These are phyloP conservation scores for Gastrolobium villosum DNA, from an alignment of 306 rosid genomes.

Conservation along the genomic window DNA sequence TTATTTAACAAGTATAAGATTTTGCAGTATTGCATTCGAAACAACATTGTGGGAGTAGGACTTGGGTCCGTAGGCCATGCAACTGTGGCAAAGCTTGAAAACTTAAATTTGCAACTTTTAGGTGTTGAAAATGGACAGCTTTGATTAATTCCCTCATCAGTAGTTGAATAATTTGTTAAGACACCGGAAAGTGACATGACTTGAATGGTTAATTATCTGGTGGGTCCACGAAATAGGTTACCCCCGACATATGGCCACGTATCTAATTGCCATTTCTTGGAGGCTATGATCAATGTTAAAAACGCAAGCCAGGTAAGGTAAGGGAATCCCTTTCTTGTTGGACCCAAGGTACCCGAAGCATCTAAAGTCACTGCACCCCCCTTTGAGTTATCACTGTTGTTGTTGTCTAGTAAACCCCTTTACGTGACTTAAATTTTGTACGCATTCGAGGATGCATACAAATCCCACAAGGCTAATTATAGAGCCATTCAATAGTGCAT, in stretches of 20 bases:
- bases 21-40: slow-evolving; percentile 38
- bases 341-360: slow-evolving; percentile 37
- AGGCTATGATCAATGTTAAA: slow-evolving; percentile 1
- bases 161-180: slow-evolving; percentile 50
- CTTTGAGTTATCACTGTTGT: slow-evolving; percentile 50
- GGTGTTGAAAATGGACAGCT: slow-evolving; percentile 53
- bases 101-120: slow-evolving; percentile 45
- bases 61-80: slow-evolving; percentile 42
- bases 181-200: slow-evolving; percentile 52
- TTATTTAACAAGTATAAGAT: slow-evolving; percentile 26
- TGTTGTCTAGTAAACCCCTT: slow-evolving; percentile 16
- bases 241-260: slow-evolving; percentile 44
- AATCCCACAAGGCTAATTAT: slow-evolving; percentile 13
- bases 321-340: slow-evolving; percentile 9
- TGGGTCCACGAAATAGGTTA: slow-evolving; percentile 44
- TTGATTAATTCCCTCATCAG: slow-evolving; percentile 41
- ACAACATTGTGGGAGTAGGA: slow-evolving; percentile 32
- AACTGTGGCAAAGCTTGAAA: slow-evolving; percentile 34
- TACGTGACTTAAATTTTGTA: slow-evolving; percentile 42
- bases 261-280: slow-evolving; percentile 6
- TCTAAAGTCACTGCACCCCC: slow-evolving; percentile 35
- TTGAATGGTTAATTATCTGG: slow-evolving; percentile 36
- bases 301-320: not conserved
- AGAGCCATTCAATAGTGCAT: slow-evolving; percentile 7
- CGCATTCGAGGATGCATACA: slow-evolving; percentile 32